These are phyloP conservation scores for Mortierella sp. DNA, from an alignment of 371 early-diverging fungal species.

Conservation along the genomic window DNA sequence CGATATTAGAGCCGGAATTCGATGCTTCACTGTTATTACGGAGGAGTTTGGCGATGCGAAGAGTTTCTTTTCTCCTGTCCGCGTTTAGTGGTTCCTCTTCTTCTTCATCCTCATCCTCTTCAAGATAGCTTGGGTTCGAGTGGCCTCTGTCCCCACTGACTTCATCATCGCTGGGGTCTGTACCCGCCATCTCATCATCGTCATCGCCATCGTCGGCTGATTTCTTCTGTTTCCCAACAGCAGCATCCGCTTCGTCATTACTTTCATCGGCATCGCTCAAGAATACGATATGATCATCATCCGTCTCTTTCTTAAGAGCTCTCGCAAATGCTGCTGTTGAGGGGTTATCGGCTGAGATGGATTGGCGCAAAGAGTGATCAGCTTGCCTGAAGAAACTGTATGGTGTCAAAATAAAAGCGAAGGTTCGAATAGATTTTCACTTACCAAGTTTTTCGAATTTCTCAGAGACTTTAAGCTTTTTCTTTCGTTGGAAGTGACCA, in stretches of 20 bases:
- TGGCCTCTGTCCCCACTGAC: not conserved
- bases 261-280: constrained; percentile 45
- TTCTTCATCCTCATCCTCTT: constrained; percentile 32
- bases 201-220: not conserved
- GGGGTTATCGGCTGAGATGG: constrained; percentile 35
- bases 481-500: constrained; percentile 44
- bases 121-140: not conserved
- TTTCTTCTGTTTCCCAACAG: not conserved
- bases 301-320: constrained; percentile 43
- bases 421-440: not conserved
- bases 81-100: constrained; percentile 36
- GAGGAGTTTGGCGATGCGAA: constrained; percentile 13
- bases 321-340: constrained; percentile 47
- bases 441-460: constrained; percentile 54
- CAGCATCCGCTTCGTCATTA: constrained; percentile 15
- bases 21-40: constrained; percentile 1
- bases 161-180: not conserved
- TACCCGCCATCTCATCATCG: constrained; percentile 20
- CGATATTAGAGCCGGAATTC: not conserved
- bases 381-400: not conserved
- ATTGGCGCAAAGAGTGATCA: not conserved
- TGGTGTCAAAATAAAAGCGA: too few species aligned
- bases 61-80: constrained; percentile 32
- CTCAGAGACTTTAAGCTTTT: constrained; percentile 45
- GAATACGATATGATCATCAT: constrained; percentile 46